Percentiles rank a stretch among this genome's conserved stretches.
These are phyloP conservation scores for Scorias spongiosa DNA, from an alignment of 2,329 filamentous ascomycete genomes.

Conservation along the genomic window DNA sequence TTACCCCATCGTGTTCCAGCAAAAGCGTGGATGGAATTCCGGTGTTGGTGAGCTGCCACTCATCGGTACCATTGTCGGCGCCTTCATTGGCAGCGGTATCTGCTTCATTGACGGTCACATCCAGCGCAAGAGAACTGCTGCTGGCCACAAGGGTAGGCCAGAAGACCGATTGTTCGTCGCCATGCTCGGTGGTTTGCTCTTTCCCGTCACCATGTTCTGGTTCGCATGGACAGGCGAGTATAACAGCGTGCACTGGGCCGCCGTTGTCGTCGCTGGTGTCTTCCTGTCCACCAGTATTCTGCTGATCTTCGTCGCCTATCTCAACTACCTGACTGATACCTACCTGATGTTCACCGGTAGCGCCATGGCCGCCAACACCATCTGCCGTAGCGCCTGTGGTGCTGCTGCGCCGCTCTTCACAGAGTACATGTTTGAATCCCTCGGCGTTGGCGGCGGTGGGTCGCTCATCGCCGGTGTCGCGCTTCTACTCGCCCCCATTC, in stretches of 20 bases:
- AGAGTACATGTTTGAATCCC: conserved; percentile 17
- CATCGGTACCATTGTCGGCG: conserved; percentile 36
- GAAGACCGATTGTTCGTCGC: conserved; percentile 26
- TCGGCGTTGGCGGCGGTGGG: conserved; percentile 18
- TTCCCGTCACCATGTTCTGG: conserved; percentile 22
- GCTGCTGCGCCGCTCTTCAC: conserved; percentile 19
- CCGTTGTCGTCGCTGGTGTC: conserved; percentile 29
- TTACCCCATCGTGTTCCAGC: conserved; percentile 40
- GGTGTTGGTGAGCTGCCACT: conserved; percentile 39
- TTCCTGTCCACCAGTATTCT: conserved; percentile 27
- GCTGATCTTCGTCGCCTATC: conserved; percentile 36
- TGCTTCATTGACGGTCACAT: conserved; percentile 27
- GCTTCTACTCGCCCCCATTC: conserved; percentile 18
- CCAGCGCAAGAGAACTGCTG: conserved; percentile 24
- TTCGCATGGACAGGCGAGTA: conserved; percentile 24
- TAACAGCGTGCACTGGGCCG: conserved; percentile 31
- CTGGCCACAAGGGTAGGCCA: conserved; percentile 22
- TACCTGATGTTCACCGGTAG: conserved; percentile 26
- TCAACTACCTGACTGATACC: conserved; percentile 40
- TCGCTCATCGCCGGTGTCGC: conserved; percentile 31
- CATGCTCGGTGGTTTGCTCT: conserved; percentile 20
- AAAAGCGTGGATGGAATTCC: conserved; percentile 38
- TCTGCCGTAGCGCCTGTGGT: conserved; percentile 15
- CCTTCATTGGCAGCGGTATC: conserved; percentile 28
- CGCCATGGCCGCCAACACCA: conserved; percentile 18